Evolutionary conservation across 495 filamentous ascomycete genomes (phyloP), one percentile per base, ranked within the genome.

Genomic region (Talaromyces borbonicus): DNA sequence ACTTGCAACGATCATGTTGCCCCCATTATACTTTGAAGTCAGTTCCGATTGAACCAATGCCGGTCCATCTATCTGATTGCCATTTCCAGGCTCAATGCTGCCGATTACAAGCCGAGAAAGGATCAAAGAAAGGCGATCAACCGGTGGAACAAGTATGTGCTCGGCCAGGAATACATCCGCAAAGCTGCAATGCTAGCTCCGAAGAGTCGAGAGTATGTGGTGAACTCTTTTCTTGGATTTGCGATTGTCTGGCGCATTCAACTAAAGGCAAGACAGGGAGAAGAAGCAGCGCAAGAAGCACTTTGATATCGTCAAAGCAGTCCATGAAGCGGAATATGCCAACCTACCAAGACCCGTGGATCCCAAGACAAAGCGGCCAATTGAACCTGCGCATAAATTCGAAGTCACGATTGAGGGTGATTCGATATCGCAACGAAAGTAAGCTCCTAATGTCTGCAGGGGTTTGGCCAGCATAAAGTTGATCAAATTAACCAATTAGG

Each of bases 11-110:
- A 46, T 85, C 87, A 46, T 98, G 92, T 57, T 98, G 92, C 58
- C 87, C 89, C n/a, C 87, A 95, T 51, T 95, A 97, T 61, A 93
- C 89, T 1, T 80, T 97, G 51, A 81, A 92, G 79, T 37, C 14
- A 35, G 11, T 27, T 43, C 43, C 4, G 35, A 30, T 29, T 12
- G 12, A 32, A 37, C n/a, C n/a, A 15, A 29, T 16, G 2, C 18
- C 14, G 24, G 7, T 18, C 4, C 16, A 3, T 12, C 9, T 0
- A 25, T 0, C n/a, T 23, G 12, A 24, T 15, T 18, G 20, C 41
- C 43, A 49, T 55, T 33, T 23, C 46, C 31, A 82, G 80, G 43
- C 72, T 96, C 37, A 81, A 90, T 57, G 83, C 81, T 5, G 61
- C 71, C 8, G 66, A 69, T 29, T 92, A 85, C 63, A 77, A 79